Evolutionary conservation across 2,329 filamentous ascomycete species (phyloP).

Genomic region (Fusarium oligoseptatum): DNA sequence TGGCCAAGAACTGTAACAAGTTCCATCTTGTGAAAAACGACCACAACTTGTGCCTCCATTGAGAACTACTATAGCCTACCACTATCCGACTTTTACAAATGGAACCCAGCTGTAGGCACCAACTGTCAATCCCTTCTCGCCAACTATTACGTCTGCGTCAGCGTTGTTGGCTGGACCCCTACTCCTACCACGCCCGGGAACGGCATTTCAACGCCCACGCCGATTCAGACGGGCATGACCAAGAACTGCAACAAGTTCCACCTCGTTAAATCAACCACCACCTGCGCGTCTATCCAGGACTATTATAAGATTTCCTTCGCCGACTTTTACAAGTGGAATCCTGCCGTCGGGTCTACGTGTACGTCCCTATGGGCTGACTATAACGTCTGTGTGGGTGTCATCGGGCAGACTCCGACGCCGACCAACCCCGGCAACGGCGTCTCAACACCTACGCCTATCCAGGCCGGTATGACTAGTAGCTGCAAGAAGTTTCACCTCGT

Average conservation of each 20-base stretch:
- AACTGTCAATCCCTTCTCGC: not conserved
- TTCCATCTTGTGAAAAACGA: slow-evolving; percentile 17
- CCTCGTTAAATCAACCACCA: not conserved
- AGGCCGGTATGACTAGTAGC: not conserved
- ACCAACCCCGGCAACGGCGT: not conserved
- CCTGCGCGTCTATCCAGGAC: not conserved
- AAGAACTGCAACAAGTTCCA: not conserved
- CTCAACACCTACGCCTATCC: not conserved
- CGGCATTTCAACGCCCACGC: not conserved
- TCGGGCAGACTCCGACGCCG: not conserved
- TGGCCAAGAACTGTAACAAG: slow-evolving; percentile 31
- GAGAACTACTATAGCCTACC: not conserved
- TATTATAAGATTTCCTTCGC: not conserved
- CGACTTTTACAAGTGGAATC: not conserved
- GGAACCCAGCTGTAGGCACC: not conserved
- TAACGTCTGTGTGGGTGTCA: not conserved
- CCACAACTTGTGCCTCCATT: not conserved
- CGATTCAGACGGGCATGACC: not conserved
- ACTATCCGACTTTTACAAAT: not conserved
- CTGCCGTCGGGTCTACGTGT: not conserved
- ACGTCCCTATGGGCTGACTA: not conserved
- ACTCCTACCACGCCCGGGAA: not conserved
- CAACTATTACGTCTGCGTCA: not conserved
- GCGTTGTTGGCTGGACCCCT: not conserved
- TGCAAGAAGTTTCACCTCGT: not conserved